Evolutionary conservation across 2,329 filamentous ascomycete species (phyloP), one percentile per base, ranked within the genome.

Genomic region (Blumeriella jaapii): DNA sequence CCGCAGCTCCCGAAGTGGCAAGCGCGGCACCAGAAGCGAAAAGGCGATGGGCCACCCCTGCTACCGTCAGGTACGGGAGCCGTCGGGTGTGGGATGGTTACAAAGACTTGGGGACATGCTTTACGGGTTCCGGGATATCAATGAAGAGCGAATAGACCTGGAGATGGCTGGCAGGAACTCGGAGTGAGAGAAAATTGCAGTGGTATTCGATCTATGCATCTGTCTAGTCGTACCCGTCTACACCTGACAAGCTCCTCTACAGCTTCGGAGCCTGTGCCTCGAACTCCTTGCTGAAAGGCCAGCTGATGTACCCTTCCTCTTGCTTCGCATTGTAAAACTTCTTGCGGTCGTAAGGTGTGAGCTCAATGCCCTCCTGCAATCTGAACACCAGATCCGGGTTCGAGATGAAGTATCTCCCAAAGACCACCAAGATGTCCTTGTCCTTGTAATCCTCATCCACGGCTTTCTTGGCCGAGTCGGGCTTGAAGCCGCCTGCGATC

Each of bases 401-500:
- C 13, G 59, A 53, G 28, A 63, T 62, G 41, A 65, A 67, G 45
- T 54, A 60, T 11, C 60, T 52, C 10, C 62, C 64, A 34, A 63
- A 66, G 3, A 61, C 59, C 37, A 64, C 51, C 0, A 48, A 57
- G 35, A 65, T 55, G 9, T 54, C 49, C 20, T 50, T 46, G n/a
- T 51, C 43, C 16, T 48, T 49, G 12, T 54, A 51, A 9, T 49
- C 32, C 18, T 51, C 41, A 52, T 68, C 58, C 1, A 57, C 59
- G 0, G 59, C 56, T 27, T 56, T 53, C 23, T 55, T 48, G 1
- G 65, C 63, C 11, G 52, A 54, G 1, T 59, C 59, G 0, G 57
- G 42, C 18, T 53, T 57, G 47, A 61, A 68, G 2, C 63, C 65
- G 29, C 67, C 66, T 1, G 64, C 63, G n/a, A 73, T 46, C 3